phyloP scores from a whole-genome alignment of 345 rosid species.

The Lumnitzera racemosa region DNA sequence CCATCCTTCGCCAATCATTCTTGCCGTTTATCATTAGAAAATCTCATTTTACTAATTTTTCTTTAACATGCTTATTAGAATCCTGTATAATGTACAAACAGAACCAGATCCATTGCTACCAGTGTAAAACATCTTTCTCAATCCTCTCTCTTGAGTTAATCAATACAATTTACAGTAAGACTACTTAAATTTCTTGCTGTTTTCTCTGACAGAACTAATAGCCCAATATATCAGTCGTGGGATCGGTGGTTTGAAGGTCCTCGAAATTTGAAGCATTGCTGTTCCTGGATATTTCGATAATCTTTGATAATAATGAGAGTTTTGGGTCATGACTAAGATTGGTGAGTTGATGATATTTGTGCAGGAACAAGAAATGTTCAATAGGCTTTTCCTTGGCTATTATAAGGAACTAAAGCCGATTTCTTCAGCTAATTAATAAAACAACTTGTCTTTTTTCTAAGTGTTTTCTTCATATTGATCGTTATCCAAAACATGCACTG shows the following conservation, averaged over 20 bases:
- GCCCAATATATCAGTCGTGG: conserved; percentile 65
- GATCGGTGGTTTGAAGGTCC: conserved; percentile 90
- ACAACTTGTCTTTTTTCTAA: too few species aligned
- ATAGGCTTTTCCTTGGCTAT: too few species aligned
- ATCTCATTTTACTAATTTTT: background rate
- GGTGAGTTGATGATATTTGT: too few species aligned
- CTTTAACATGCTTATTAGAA: conserved; percentile 28
- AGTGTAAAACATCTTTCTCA: conserved; percentile 25
- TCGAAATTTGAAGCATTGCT: conserved; percentile 53
- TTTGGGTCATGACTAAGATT: too few species aligned
- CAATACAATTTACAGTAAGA: too few species aligned
- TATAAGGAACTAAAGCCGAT: too few species aligned
- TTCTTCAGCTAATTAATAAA: too few species aligned
- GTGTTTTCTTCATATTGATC: too few species aligned
- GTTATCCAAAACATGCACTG: too few species aligned
- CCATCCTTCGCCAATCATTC: background rate
- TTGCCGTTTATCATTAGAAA: background rate
- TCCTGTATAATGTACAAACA: conserved; percentile 42
- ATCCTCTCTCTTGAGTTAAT: background rate
- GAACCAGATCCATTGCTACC: conserved; percentile 76
- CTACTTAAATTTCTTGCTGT: background rate
- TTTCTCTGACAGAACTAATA: conserved; percentile 48
- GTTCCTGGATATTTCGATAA: conserved; percentile 59
- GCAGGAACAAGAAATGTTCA: too few species aligned
- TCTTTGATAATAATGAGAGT: too few species aligned